Conservation (phyloP, 805 yeast genomes). For the Wickerhamiella galacta region DNA sequence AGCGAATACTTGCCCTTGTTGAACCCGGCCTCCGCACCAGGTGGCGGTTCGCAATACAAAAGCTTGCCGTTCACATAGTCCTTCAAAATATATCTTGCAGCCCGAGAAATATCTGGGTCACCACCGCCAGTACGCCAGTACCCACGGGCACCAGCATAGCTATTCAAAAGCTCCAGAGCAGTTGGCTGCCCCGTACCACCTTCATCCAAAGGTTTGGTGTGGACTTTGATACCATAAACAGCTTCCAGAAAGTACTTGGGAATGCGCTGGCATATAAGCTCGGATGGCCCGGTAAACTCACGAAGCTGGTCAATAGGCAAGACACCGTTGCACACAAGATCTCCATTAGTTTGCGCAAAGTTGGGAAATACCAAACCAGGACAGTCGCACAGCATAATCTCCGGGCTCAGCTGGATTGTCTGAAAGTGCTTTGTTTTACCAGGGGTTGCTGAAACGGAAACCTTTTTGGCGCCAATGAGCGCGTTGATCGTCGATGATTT, state of each 20-base stretch:
- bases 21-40: constrained; percentile 50
- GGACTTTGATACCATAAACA: constrained; percentile 80
- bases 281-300: constrained; percentile 78
- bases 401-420: constrained; percentile 70
- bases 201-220: constrained; percentile 55
- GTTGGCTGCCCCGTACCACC: constrained; percentile 83
- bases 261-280: constrained; percentile 69
- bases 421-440: constrained; percentile 99
- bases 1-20: constrained; percentile 61
- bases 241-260: constrained; percentile 86
- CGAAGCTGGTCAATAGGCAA: constrained; percentile 93
- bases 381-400: constrained; percentile 87
- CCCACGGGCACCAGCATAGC: constrained; percentile 94
- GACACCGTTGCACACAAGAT: constrained; percentile 95
- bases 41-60: constrained; percentile 78
- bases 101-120: constrained; percentile 89
- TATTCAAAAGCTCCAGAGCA: constrained; percentile 71
- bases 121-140: constrained; percentile 88
- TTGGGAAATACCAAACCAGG: constrained; percentile 98
- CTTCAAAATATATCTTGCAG: constrained; percentile 78
- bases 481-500: constrained; percentile 97
- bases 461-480: constrained; percentile 86
- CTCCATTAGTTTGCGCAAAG: constrained; percentile 92
- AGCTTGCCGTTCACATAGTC: constrained; percentile 91
- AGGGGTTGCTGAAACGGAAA: constrained; percentile 96